These are phyloP conservation scores for Mariannaea elegans DNA, from an alignment of 2,329 filamentous ascomycete species.

Conservation along the genomic window DNA sequence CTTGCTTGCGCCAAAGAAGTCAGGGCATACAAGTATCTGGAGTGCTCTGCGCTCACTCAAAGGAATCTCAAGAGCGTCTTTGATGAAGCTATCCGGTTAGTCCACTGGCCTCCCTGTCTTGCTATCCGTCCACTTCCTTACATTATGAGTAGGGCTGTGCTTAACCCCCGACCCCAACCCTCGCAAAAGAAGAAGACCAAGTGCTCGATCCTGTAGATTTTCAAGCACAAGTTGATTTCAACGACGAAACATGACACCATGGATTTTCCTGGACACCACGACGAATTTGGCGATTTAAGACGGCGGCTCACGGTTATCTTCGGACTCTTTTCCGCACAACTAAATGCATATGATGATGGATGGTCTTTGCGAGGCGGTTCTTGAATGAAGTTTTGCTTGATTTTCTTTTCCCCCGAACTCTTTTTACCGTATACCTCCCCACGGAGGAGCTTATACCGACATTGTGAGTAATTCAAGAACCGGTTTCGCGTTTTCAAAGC, in stretches of 20 bases:
- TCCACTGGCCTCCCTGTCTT: conserved; percentile 23
- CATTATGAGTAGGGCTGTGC: conserved; percentile 67
- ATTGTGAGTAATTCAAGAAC: conserved; percentile 42
- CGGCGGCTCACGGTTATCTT: conserved; percentile 38
- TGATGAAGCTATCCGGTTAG: conserved; percentile 96
- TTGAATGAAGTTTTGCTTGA: conserved; percentile 40
- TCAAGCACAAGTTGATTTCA: conserved; percentile 28
- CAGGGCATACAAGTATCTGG: conserved; percentile 94
- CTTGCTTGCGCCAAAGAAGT: conserved; percentile 92
- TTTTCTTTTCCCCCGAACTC: conserved; percentile 28
- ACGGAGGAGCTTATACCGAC: conserved; percentile 40
- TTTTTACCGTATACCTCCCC: conserved; percentile 37
- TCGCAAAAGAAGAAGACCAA: conserved; percentile 71
- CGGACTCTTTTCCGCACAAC: conserved; percentile 25
- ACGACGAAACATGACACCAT: conserved; percentile 35
- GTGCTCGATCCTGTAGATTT: conserved; percentile 73
- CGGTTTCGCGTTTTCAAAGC: conserved; percentile 26
- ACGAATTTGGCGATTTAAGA: conserved; percentile 40
- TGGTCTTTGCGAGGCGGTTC: conserved; percentile 41
- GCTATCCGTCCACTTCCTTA: conserved; percentile 13
- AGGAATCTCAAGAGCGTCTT: conserved; percentile 98
- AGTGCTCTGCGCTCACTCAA: conserved; percentile 97
- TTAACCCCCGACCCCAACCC: conserved; percentile 71
- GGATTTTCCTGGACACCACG: conserved; percentile 34
- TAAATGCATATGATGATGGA: conserved; percentile 41